Conservation (phyloP, 805 yeast genomes). For the Wickerhamia fluorescens region DNA sequence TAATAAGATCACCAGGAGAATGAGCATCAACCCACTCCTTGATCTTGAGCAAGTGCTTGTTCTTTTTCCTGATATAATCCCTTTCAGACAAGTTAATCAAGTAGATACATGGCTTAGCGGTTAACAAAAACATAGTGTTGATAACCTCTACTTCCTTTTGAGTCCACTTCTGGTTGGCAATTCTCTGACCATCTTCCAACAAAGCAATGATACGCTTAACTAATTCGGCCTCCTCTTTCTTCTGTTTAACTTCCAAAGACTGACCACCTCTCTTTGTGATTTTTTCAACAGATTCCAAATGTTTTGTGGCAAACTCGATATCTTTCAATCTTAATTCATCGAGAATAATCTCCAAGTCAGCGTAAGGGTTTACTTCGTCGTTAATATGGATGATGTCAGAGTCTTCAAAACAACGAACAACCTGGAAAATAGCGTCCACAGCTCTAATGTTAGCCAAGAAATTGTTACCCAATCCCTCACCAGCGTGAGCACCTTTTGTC, state of each 20-base stretch:
- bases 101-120: constrained; percentile 94
- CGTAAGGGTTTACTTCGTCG: constrained; percentile 85
- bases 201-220: constrained; percentile 67
- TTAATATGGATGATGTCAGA: constrained; percentile 96
- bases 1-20: constrained; percentile 81
- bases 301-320: constrained; percentile 86
- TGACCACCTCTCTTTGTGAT: constrained; percentile 84
- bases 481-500: constrained; percentile 93
- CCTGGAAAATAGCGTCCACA: constrained; percentile 96
- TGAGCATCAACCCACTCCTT: constrained; percentile 83
- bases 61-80: constrained; percentile 82
- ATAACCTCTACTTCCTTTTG: constrained; percentile 86
- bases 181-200: constrained; percentile 80
- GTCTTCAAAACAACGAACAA: constrained; percentile 95
- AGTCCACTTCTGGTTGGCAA: constrained; percentile 83
- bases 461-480: constrained; percentile 97
- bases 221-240: constrained; percentile 76
- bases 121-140: constrained; percentile 78
- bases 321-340: constrained; percentile 94
- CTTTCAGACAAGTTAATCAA: constrained; percentile 83
- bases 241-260: constrained; percentile 79
- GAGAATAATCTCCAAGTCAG: constrained; percentile 87
- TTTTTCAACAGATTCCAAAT: constrained; percentile 70
- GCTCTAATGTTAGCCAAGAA: constrained; percentile 95
- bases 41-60: constrained; percentile 75